phyloP scores from a whole-genome alignment of 345 rosid species.

The Crucihimalaya himalaica region DNA sequence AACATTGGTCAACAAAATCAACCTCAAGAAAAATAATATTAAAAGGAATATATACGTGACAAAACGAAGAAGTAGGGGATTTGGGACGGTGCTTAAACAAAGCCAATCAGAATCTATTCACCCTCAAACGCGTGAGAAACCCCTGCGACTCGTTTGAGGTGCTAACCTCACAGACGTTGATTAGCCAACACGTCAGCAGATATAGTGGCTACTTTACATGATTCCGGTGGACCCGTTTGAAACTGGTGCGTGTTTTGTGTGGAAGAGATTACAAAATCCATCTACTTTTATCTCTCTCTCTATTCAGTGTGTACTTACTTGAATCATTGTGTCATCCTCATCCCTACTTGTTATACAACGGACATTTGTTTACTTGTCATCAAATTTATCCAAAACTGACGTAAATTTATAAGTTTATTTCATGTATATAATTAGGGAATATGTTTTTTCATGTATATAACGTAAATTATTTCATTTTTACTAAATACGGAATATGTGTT shows the following conservation, averaged over 20 bases:
- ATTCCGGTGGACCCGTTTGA: constrained; percentile 20
- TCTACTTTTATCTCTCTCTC: background rate
- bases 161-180: constrained; percentile 28
- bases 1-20: constrained; percentile 35
- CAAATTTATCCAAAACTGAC: background rate
- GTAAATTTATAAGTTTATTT: too few species aligned
- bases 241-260: constrained; percentile 33
- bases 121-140: constrained; percentile 35
- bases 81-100: constrained; percentile 30
- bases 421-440: too few species aligned
- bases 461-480: too few species aligned
- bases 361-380: background rate
- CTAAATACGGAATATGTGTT: background rate
- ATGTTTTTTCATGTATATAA: too few species aligned
- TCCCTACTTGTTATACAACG: background rate
- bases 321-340: background rate
- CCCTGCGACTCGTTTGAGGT: constrained; percentile 13
- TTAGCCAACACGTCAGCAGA: constrained; percentile 35
- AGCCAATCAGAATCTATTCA: constrained; percentile 19
- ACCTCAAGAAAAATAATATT: background rate
- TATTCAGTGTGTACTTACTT: background rate
- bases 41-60: constrained; percentile 25
- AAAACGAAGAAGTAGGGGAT: constrained; percentile 33
- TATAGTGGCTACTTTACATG: constrained; percentile 30
- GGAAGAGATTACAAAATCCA: constrained; percentile 5